Base-by-base conservation (phyloP, 1,284 basidiomycete genomes). In the Irpex sp. region DNA sequence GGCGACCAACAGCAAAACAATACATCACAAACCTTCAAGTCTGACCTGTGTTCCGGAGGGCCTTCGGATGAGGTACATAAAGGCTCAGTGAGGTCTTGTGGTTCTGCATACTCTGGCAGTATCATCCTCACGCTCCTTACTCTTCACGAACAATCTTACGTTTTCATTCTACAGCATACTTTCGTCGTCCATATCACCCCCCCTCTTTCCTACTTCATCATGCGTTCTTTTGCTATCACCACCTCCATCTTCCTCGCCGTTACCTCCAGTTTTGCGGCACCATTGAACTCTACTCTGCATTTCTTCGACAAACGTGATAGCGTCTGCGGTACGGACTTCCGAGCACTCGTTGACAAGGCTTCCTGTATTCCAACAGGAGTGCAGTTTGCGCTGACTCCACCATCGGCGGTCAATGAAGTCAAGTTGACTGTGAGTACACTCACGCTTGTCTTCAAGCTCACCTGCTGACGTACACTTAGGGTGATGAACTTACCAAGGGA, bases 311-410 rank as follows among this genome's bases (percentile, higher is more conserved):
- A 60, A 53, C 52, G 59, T 0, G 59, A 60, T 56, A 53, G 53
- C 23, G 59, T 60, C 23, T 60, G 59, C 42, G 59, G 53, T 21
- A 9, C n/a, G 14, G 53, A 60, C 59, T 60, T 60, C 53, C 36
- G 59, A 36, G 23, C 39, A 16, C 59, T 60, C 33, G 59, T 60
- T 14, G 55, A 28, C 53, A 56, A 47, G 21, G 55, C 54, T 3
- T 56, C 52, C 28, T 60, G 59, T 47, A 10, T 36, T 7, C 53
- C 37, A 8, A 47, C 35, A 10, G 9, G 18, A 18, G 21, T 4
- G 16, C 47, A 21, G 16, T 59, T 53, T 28, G 35, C 23, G 23
- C 51, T 37, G 48, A 35, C n/a, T 16, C 58, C 19, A n/a, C 58
- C 58, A 10, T 39, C 49, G 14, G 23, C 21, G 5, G 37, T 59